Conservation (phyloP, 805 yeast species). For the Candida ovalis region DNA sequence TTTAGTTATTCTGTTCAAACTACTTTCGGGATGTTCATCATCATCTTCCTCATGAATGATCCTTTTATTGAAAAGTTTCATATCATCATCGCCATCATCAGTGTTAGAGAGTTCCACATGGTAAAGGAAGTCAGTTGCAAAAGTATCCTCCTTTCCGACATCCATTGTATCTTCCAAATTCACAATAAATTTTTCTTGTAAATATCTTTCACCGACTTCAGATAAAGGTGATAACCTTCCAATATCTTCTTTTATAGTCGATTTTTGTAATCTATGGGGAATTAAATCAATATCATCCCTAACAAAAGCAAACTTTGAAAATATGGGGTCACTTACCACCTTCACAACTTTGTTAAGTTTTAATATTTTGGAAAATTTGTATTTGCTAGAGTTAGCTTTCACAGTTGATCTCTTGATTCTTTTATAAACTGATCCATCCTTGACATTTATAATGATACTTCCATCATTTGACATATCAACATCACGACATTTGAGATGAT, state of each 20-base stretch:
- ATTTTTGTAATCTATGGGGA: conserved; percentile 48
- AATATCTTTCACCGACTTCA: conserved; percentile 21
- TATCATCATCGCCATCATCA: conserved; percentile 8
- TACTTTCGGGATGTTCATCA: background rate
- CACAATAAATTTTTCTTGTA: conserved; percentile 5
- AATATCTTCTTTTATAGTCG: conserved; percentile 50
- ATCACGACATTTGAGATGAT: conserved; percentile 57
- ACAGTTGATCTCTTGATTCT: conserved; percentile 34
- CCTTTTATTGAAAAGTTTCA: background rate
- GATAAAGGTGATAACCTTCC: conserved; percentile 48
- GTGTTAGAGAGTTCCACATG: conserved; percentile 1
- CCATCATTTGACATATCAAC: conserved; percentile 69
- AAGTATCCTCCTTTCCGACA: conserved; percentile 6
- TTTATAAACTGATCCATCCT: conserved; percentile 63
- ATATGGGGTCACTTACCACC: conserved; percentile 57
- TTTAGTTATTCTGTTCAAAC: background rate
- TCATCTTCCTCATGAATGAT: background rate
- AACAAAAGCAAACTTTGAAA: conserved; percentile 63
- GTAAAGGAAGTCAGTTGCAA: conserved; percentile 12
- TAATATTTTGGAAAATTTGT: conserved; percentile 53
- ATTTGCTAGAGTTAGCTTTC: conserved; percentile 29
- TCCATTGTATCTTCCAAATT: conserved; percentile 2
- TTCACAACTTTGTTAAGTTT: conserved; percentile 52
- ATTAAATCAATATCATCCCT: conserved; percentile 59
- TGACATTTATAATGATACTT: conserved; percentile 61